A percentile compares a stretch with the other conserved stretches of the same genome.
Evolutionary conservation across 768 basidiomycete species (phyloP).

Genomic region (Clathrus columnatus): DNA sequence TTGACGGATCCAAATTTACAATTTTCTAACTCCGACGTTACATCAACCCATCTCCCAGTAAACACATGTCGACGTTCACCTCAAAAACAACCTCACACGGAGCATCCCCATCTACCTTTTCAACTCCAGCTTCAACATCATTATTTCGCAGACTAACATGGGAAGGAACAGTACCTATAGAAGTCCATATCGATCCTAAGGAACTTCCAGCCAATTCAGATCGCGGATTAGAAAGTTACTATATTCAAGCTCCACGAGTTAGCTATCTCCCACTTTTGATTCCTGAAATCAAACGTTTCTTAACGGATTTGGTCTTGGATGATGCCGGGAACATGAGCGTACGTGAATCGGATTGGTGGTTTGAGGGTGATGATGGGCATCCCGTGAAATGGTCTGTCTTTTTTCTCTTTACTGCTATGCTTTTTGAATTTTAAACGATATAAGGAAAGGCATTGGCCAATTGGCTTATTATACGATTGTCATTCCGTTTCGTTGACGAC

Average conservation of each 20-base stretch:
- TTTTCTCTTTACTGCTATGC: background rate
- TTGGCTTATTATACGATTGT: conserved; percentile 89
- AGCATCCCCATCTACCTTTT: conserved; percentile 35
- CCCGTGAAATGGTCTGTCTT: conserved; percentile 75
- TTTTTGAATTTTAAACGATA: background rate
- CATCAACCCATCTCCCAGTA: too few species aligned
- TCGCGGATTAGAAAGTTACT: conserved; percentile 84
- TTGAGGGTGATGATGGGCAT: conserved; percentile 79
- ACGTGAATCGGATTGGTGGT: conserved; percentile 96
- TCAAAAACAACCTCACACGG: conserved; percentile 24
- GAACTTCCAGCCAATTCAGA: conserved; percentile 87
- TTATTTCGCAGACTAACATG: conserved; percentile 84
- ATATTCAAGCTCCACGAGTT: conserved; percentile 82
- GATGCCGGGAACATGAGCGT: conserved; percentile 66
- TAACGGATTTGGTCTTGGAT: conserved; percentile 90
- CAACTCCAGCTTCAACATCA: conserved; percentile 56
- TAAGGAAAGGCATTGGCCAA: conserved; percentile 85
- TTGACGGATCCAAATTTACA: too few species aligned
- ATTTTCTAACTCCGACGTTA: conserved; percentile 3
- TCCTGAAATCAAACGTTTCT: conserved; percentile 78
- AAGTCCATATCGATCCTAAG: conserved; percentile 81
- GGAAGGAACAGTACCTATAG: conserved; percentile 85
- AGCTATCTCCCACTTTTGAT: conserved; percentile 89
- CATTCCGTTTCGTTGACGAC: conserved; percentile 50
- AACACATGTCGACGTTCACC: conserved; percentile 5